Evolutionary conservation across 2,329 filamentous ascomycete genomes (phyloP).

Genomic region (Xylariales sp.): DNA sequence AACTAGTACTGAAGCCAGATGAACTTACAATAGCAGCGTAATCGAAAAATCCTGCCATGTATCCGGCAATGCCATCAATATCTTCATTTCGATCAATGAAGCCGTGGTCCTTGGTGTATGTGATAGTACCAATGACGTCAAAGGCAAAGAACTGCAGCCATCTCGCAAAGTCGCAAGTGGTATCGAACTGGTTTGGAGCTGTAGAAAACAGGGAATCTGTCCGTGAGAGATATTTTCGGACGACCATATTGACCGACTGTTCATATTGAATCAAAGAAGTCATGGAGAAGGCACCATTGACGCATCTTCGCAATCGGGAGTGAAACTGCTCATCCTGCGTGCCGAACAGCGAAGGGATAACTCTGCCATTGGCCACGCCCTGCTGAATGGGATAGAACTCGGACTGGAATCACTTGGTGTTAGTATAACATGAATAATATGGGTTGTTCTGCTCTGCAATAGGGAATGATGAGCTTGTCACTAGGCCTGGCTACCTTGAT

Average conservation of each 20-base stretch:
- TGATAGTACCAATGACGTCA: slow-evolving; percentile 75
- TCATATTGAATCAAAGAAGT: slow-evolving; percentile 73
- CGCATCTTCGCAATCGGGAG: slow-evolving; percentile 67
- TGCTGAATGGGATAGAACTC: slow-evolving; percentile 80
- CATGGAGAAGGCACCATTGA: slow-evolving; percentile 77
- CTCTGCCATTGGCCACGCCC: slow-evolving; percentile 63
- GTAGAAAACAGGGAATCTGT: slow-evolving; percentile 54
- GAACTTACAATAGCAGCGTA: slow-evolving; percentile 64
- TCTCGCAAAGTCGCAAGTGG: slow-evolving; percentile 61
- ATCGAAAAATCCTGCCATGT: slow-evolving; percentile 59
- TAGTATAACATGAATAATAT: slow-evolving; percentile 7
- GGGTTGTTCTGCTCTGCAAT: no score
- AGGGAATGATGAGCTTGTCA: no score
- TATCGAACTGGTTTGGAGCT: slow-evolving; percentile 27
- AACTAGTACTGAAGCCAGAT: no score
- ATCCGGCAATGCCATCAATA: slow-evolving; percentile 68
- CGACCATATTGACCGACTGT: slow-evolving; percentile 73
- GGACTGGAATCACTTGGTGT: slow-evolving; percentile 43
- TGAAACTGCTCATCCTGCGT: slow-evolving; percentile 73
- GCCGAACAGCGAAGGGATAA: slow-evolving; percentile 70
- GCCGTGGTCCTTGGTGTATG: slow-evolving; percentile 70
- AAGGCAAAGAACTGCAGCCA: slow-evolving; percentile 83
- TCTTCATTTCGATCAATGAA: slow-evolving; percentile 73
- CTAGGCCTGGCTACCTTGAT: no score
- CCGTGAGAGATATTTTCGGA: slow-evolving; percentile 63